Percentiles rank a stretch among this genome's conserved stretches.
phyloP scores from a whole-genome alignment of 352 stramenopile species.

The Phytophthora cryptogea region DNA sequence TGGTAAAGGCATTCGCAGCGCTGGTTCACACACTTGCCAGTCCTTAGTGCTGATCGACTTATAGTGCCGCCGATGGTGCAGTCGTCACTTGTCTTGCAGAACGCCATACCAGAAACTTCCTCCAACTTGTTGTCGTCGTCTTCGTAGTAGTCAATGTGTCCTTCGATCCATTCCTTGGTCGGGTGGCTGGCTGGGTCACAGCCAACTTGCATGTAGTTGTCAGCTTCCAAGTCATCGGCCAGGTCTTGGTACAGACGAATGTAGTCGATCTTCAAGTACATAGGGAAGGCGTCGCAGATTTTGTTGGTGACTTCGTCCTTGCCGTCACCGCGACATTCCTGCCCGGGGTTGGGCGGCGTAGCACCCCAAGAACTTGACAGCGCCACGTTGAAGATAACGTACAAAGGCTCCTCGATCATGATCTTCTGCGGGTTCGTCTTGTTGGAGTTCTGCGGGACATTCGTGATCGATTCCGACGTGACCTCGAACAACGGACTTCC shows the following conservation, averaged over 20 bases:
- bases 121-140: constrained; percentile 40
- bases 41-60: constrained; percentile 29
- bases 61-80: constrained; percentile 39
- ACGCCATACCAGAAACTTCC: constrained; percentile 42
- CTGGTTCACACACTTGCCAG: constrained; percentile 46
- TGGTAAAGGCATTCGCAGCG: constrained; percentile 54
- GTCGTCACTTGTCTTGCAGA: constrained; percentile 49
- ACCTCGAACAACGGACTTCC: constrained; percentile 57
- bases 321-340: constrained; percentile 33
- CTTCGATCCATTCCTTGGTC: constrained; percentile 42
- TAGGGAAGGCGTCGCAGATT: constrained; percentile 48
- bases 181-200: constrained; percentile 41
- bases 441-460: constrained; percentile 44
- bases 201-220: constrained; percentile 34
- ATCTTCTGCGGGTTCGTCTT: constrained; percentile 70
- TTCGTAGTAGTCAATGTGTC: constrained; percentile 41
- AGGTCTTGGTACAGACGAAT: constrained; percentile 82
- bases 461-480: constrained; percentile 42
- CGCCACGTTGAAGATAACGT: constrained; percentile 93
- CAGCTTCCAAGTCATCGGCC: constrained; percentile 29
- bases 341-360: constrained; percentile 22
- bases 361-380: constrained; percentile 74
- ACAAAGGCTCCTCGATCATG: constrained; percentile 91
- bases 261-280: constrained; percentile 79
- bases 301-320: constrained; percentile 40